Evolutionary conservation across 2,329 filamentous ascomycete species (phyloP), one percentile per base, ranked within the genome.

Genomic region (Talaromyces marneffei): DNA sequence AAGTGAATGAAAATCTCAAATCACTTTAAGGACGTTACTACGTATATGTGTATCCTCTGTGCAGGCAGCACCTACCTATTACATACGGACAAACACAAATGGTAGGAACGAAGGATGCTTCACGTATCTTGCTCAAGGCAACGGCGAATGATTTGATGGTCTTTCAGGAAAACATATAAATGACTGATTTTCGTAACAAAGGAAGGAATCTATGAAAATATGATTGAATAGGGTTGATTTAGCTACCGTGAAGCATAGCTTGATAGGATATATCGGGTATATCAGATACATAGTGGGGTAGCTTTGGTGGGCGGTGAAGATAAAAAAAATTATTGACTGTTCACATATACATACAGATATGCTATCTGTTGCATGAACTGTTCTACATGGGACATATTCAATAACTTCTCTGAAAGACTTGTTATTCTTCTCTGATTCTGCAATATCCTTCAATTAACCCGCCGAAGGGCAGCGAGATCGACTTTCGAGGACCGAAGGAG

Each of bases 261-360:
- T n/a, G n/a, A n/a, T n/a, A n/a, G n/a, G n/a, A 16, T 16, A 3
- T 16, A 46, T 8, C 42, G 20, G 40, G 12, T 7, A 44, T n/a
- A n/a, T n/a, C n/a, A n/a, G n/a, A n/a, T n/a, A n/a, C n/a, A n/a
- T 31, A 10, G 18, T 39, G 33, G 31, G n/a, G 16, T 48, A 52
- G 57, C 48, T 53, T 29, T 39, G 57, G 57, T 40, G 57, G 57
- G 57, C 44, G 8, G n/a, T 52, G n/a, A 46, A 48, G 44, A 48
- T 27, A 48, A 48, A 48, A 48, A 48, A 27, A 48, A 46, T 14
- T 25, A 10, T 29, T n/a, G 25, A 27, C 14, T 27, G 27, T 5
- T 44, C 14, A 9, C 5, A 8, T 42, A 10, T 9, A 9, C 16
- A 42, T 8, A 8, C 8, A 18, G 7, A 18, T 8, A 42, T 42